Evolutionary conservation across 768 basidiomycete genomes (phyloP), one percentile per base, ranked within the genome.

Genomic region (Tulasnella sp.): DNA sequence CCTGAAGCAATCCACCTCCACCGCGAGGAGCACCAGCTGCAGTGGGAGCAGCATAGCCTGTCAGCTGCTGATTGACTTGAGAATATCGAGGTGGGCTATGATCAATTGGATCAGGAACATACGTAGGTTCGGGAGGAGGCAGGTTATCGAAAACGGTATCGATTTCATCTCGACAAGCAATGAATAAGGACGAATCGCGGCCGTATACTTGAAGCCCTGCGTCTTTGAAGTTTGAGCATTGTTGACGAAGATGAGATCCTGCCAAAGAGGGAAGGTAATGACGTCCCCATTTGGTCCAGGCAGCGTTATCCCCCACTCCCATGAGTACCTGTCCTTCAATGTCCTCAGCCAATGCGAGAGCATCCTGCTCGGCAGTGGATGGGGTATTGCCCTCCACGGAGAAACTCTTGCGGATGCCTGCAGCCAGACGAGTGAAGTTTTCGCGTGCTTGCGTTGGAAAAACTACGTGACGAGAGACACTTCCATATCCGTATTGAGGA

Each of bases 221-320:
- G 39, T 58, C 57, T 32, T 58, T 58, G 55, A 58, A 58, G 48
- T 58, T 58, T 28, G 42, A 31, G 40, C 57, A 58, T 24, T 55
- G 48, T 41, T 58, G 54, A 33, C 57, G 54, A 29, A 55, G 57
- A 31, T 58, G 57, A 10, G 57, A 40, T 16, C 57, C 54, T 12
- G 57, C 49, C 22, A 58, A n/a, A 12, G 50, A 56, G 10, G 41
- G 57, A 20, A 56, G 45, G 39, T 58, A 58, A 46, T 58, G 57
- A 16, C 33, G 19, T 12, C 57, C 57, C 57, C 57, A 58, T 22
- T 27, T 24, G n/a, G 48, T 31, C 31, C 37, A 58, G 15, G 50
- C 37, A 1, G 6, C 49, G 3, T 37, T 28, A 13, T 40, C 41
- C 4, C 28, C 29, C 9, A 58, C 16, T 12, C 48, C 55, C 15